Conservation (phyloP, 2,329 filamentous ascomycete species). For the Xylariomycetidae sp. region DNA sequence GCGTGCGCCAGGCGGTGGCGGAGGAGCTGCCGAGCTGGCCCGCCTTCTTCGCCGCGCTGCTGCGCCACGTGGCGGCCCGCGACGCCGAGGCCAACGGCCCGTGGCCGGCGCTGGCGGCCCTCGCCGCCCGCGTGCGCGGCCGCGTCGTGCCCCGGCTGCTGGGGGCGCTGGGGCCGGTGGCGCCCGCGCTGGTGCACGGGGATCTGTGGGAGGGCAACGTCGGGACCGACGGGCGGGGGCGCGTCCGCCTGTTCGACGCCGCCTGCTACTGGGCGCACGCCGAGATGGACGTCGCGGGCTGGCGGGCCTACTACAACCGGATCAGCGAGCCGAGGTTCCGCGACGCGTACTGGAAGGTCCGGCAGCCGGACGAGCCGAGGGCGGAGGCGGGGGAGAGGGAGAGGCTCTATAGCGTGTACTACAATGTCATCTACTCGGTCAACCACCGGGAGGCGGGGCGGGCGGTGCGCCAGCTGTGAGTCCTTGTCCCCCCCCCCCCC, state of each 20-base stretch:
- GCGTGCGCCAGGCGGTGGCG: neutral
- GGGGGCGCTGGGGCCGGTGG: neutral
- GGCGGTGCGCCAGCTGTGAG: constrained; percentile 1
- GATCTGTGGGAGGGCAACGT: constrained; percentile 3
- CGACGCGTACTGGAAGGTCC: neutral
- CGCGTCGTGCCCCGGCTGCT: neutral
- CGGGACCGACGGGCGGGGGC: neutral
- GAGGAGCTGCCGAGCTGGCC: constrained; percentile 1
- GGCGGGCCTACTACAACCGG: constrained; percentile 1
- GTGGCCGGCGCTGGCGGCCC: neutral
- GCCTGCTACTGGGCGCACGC: neutral
- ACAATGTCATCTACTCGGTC: constrained; percentile 3
- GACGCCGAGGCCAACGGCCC: neutral
- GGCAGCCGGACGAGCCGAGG: neutral
- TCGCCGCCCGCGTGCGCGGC: neutral
- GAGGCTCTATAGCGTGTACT: constrained; percentile 1
- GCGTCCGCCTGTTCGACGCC: neutral
- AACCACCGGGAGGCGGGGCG: neutral
- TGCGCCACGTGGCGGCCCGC: neutral
- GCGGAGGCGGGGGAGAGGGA: neutral
- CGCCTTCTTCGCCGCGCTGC: neutral
- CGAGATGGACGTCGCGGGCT: constrained; percentile 1
- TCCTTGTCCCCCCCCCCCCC: neutral
- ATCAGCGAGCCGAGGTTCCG: neutral
- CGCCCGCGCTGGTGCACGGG: neutral